A percentile compares a stretch with the other conserved stretches of the same genome.
These are phyloP conservation scores for Annulohypoxylon maeteangense DNA, from an alignment of 495 filamentous ascomycete species.

Conservation along the genomic window DNA sequence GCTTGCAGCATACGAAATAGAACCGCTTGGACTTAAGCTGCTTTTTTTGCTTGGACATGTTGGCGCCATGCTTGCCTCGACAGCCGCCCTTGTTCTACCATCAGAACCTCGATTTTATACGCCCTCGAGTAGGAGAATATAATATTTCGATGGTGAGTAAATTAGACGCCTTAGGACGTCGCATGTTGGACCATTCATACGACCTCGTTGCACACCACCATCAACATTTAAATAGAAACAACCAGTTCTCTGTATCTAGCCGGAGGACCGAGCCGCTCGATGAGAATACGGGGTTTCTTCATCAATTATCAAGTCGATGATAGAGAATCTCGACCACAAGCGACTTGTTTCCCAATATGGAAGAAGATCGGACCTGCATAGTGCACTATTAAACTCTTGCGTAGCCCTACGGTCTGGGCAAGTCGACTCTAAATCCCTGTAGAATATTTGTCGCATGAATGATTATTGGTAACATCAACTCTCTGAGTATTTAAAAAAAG, in stretches of 20 bases:
- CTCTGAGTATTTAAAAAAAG: not conserved
- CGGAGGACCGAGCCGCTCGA: conserved; percentile 5
- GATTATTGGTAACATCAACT: conserved; percentile 22
- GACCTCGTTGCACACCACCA: conserved; percentile 12
- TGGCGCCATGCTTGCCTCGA: conserved; percentile 36
- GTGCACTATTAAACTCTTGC: not conserved
- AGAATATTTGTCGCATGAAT: conserved; percentile 2
- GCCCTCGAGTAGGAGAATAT: conserved; percentile 16
- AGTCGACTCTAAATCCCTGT: conserved; percentile 4
- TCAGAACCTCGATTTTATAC: conserved; percentile 18
- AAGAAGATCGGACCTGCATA: conserved; percentile 24
- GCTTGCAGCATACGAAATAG: conserved; percentile 19
- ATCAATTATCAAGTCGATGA: not conserved
- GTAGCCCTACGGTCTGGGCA: not conserved
- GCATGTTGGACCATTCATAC: conserved; percentile 7
- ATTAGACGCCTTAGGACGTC: conserved; percentile 18
- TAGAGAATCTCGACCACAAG: conserved; percentile 1
- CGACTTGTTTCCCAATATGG: conserved; percentile 14
- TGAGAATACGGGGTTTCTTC: conserved; percentile 10
- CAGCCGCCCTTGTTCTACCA: conserved; percentile 31
- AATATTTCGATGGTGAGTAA: not conserved
- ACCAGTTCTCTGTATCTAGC: not conserved
- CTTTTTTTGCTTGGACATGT: conserved; percentile 30
- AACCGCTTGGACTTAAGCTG: conserved; percentile 7
- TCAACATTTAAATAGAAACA: conserved; percentile 8